Evolutionary conservation across 2,329 filamentous ascomycete species (phyloP), one percentile per base, ranked within the genome.

Genomic region (Neonectria neomacrospora): DNA sequence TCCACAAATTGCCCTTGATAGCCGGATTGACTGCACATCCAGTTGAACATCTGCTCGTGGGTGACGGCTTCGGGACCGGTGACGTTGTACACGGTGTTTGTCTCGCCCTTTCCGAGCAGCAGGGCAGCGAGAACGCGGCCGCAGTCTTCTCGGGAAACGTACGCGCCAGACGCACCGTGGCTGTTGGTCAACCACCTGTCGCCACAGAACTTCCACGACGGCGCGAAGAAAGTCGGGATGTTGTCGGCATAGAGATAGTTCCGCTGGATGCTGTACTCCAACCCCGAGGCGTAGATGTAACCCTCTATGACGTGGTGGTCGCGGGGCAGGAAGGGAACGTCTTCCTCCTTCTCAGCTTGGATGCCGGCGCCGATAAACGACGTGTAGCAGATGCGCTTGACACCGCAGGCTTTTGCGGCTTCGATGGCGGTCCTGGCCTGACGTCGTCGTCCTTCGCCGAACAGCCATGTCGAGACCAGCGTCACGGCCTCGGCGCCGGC

Each of bases 191-290:
- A 32, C 70, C 70, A 72, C 1, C 58, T 59, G 32, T 72, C 70
- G 12, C 67, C 70, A 3, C 70, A 72, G 41, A 71, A 72, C 5
- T 64, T 64, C 67, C 68, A 72, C 0, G 70, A 72, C 0, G 63
- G 59, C 0, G 59, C 70, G n/a, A 72, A 72, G 2, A 70, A 26
- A 5, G 67, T 70, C 0, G 70, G 70, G 1, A 72, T 71, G 0
- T 72, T 72, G 8, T 72, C 70, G 0, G 58, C 68, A 11, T 72
- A 72, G 5, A 72, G 70, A 1, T 70, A 72, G 16, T 72, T 72
- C 2, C 70, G 68, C 26, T 72, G 70, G 3, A 72, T 72, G 1
- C 34, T 71, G 34, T 71, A 72, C 20, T 72, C 59, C 1, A 72
- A 7, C 0, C 70, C 70, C 2, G 70, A 72, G 8, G 59, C 64